Conservation (phyloP, 148 eudicot species). For the Chenopodium formosanum region DNA sequence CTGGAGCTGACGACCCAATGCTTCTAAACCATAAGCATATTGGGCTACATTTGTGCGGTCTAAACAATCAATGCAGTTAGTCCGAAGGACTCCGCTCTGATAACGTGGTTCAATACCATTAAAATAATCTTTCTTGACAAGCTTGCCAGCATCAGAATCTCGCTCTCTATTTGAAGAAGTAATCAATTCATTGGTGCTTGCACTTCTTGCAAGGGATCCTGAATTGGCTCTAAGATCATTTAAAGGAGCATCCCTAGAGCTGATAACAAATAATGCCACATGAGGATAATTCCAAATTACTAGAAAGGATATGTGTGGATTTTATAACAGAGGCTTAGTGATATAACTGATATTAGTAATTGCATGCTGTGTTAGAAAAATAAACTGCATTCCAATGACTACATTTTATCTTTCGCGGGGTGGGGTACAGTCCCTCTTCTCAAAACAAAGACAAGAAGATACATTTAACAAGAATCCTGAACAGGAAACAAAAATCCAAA, state of each 20-base stretch:
- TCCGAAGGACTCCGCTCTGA: constrained; percentile 90
- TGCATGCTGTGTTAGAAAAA: neutral
- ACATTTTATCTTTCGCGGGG: too few species aligned
- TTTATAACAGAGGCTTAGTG: neutral
- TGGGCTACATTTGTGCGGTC: constrained; percentile 99
- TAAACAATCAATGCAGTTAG: constrained; percentile 95
- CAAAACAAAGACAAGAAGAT: neutral
- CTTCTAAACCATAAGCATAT: constrained; percentile 93
- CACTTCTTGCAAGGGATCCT: constrained; percentile 58
- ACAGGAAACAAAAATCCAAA: neutral
- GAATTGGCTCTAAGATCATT: constrained; percentile 66
- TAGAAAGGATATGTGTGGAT: neutral
- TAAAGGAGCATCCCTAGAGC: constrained; percentile 62
- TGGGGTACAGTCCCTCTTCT: neutral
- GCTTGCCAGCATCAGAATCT: constrained; percentile 43
- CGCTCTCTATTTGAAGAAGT: constrained; percentile 49
- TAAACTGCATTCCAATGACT: neutral
- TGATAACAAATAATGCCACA: constrained; percentile 24
- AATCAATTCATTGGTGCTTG: constrained; percentile 48
- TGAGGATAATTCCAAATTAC: neutral
- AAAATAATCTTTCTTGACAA: constrained; percentile 34
- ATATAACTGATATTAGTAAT: neutral
- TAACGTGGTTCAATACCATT: constrained; percentile 50
- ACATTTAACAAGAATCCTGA: neutral
- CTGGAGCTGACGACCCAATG: constrained; percentile 90